Evolutionary conservation across 2,329 filamentous ascomycete genomes (phyloP), one percentile per base, ranked within the genome.

Genomic region (Aureobasidium mangrovei): DNA sequence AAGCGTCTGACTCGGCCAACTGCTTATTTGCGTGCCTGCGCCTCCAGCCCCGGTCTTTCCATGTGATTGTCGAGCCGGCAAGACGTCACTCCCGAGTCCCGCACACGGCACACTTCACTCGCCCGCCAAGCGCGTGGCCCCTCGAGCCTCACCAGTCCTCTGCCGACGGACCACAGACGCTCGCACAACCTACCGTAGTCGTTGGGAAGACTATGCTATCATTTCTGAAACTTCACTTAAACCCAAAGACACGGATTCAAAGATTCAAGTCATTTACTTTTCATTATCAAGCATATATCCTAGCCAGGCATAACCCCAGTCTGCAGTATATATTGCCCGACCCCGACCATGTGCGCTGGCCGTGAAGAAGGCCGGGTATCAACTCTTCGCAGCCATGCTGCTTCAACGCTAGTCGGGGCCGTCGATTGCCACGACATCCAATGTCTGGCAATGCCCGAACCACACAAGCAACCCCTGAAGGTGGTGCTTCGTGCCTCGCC

Each of bases 261-360:
- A 26, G 6, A 42, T 42, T 42, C 38, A 51, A 51, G 47, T 51
- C 47, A 51, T 51, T 51, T 51, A 51, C 47, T 51, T 51, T 51
- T 51, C 47, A 51, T 51, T 51, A 51, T 51, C 47, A 51, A 51
- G 18, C 47, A 51, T 51, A 35, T 42, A 38, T 18, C 18, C 46
- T 49, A 49, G 29, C 4, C 35, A 28, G 46, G 36, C 46, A 49
- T 31, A 36, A 32, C 5, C 18, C 45, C 26, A 48, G 45, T 48
- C 31, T 33, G 46, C 35, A 32, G 40, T 36, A 39, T 32, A 49
- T 49, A 40, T 31, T 36, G 36, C 31, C n/a, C 24, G 18, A 36
- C 46, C 46, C 36, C 46, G 7, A 24, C 9, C 8, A 49, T 49
- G 40, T 49, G 46, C 40, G 46, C 46, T 49, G 46, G 46, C 46